Percentiles rank a stretch among this genome's conserved stretches.
Evolutionary conservation across 148 eudicot genomes (phyloP).

Genomic region (Heliamphora exappendiculata): DNA sequence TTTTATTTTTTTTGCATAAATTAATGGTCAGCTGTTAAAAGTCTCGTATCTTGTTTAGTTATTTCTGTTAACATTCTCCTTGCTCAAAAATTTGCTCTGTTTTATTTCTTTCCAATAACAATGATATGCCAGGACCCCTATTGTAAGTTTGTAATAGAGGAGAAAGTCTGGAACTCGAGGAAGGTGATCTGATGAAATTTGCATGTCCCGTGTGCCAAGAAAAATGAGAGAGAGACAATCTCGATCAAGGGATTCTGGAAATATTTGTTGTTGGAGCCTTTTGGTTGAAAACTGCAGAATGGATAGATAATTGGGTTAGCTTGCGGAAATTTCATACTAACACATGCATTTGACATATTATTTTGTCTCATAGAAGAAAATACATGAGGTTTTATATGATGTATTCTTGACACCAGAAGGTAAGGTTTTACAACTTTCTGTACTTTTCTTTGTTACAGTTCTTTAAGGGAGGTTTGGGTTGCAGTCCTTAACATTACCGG

Average conservation of each 20-base stretch:
- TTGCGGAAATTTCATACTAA: too few relatives aligned
- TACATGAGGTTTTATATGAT: background rate
- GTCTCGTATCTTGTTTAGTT: background rate
- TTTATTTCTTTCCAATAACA: background rate
- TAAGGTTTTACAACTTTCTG: conserved; percentile 1
- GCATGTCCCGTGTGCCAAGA: too few relatives aligned
- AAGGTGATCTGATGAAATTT: too few relatives aligned
- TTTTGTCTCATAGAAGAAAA: background rate
- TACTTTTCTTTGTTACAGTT: conserved; percentile 35
- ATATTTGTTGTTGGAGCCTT: background rate
- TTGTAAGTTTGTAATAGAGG: too few relatives aligned
- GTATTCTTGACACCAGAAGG: background rate
- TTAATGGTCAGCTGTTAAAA: background rate
- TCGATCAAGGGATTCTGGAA: background rate
- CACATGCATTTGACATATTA: background rate
- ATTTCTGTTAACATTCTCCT: background rate
- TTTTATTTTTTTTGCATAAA: background rate
- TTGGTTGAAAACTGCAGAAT: background rate
- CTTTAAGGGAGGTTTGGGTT: conserved; percentile 87
- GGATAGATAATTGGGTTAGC: background rate
- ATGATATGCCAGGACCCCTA: background rate
- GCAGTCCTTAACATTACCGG: conserved; percentile 88
- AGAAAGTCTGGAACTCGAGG: too few relatives aligned
- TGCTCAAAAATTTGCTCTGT: background rate
- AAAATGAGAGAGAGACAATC: background rate